A percentile compares a stretch with the other conserved stretches of the same genome.
phyloP scores from a whole-genome alignment of 371 early-diverging fungal genomes.

The Basidiobolus meristosporus region DNA sequence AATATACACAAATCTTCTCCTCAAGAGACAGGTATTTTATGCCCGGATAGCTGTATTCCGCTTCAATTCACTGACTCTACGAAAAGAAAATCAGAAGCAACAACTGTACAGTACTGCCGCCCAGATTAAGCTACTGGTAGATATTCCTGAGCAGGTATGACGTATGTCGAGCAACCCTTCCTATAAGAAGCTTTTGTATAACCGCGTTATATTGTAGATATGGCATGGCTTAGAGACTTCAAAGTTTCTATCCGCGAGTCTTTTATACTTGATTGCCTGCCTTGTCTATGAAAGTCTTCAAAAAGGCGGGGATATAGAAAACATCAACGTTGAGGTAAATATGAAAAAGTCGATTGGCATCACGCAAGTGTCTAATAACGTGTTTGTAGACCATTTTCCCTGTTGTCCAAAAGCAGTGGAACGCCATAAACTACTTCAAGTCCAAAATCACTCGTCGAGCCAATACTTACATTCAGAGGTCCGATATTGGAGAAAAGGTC shows the following conservation, averaged over 20 bases:
- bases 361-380: not conserved
- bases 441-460: slow-evolving; percentile 50
- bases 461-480: slow-evolving; percentile 17
- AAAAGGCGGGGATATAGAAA: no score
- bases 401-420: slow-evolving; percentile 71
- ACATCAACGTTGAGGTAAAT: not conserved
- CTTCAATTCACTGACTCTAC: not conserved
- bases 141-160: slow-evolving; percentile 66
- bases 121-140: slow-evolving; percentile 61
- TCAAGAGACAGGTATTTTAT: not conserved
- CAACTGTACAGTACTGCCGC: slow-evolving; percentile 48
- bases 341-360: not conserved
- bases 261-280: no score
- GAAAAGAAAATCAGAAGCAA: slow-evolving; percentile 26
- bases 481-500: slow-evolving; percentile 22
- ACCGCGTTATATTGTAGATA: no score
- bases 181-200: no score
- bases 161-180: no score
- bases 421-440: slow-evolving; percentile 53
- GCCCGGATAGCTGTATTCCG: not conserved
- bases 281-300: no score
- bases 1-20: not conserved
- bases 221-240: no score
- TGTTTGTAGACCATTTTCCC: slow-evolving; percentile 40
- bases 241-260: no score